Evolutionary conservation across 768 basidiomycete genomes (phyloP).

Genomic region (Phylloporus sp.): DNA sequence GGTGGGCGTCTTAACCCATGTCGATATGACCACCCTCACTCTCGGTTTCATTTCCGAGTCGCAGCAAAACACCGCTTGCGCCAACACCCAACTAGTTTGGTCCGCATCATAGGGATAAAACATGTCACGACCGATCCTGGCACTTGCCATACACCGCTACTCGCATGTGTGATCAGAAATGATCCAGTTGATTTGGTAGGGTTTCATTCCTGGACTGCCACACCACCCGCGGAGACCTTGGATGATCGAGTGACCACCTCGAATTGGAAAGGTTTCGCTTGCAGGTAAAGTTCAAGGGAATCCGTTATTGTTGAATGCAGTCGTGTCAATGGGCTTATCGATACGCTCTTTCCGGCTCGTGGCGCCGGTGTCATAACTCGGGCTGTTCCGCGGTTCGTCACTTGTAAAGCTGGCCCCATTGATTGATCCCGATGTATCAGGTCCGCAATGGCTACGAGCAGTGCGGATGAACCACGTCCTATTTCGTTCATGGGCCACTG

Average conservation of each 20-base stretch:
- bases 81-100: background rate
- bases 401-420: background rate
- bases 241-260: background rate
- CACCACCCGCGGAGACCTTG: conserved; percentile 13
- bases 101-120: conserved; percentile 6
- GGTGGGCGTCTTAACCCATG: background rate
- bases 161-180: background rate
- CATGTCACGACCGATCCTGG: background rate
- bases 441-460: conserved; percentile 10
- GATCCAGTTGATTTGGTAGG: background rate
- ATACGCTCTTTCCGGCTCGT: background rate
- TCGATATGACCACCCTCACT: background rate
- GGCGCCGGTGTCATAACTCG: background rate
- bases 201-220: conserved; percentile 5
- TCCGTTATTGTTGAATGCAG: background rate
- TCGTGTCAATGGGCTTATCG: background rate
- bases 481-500: background rate
- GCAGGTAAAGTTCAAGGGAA: background rate
- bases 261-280: conserved; percentile 1
- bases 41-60: conserved; percentile 2
- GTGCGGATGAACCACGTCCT: conserved; percentile 6
- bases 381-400: background rate
- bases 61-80: conserved; percentile 6
- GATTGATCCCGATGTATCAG: conserved; percentile 12
- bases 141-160: conserved; percentile 2